Conservation (phyloP, 108 stramenopile genomes). For the Cyclotella sp. region DNA sequence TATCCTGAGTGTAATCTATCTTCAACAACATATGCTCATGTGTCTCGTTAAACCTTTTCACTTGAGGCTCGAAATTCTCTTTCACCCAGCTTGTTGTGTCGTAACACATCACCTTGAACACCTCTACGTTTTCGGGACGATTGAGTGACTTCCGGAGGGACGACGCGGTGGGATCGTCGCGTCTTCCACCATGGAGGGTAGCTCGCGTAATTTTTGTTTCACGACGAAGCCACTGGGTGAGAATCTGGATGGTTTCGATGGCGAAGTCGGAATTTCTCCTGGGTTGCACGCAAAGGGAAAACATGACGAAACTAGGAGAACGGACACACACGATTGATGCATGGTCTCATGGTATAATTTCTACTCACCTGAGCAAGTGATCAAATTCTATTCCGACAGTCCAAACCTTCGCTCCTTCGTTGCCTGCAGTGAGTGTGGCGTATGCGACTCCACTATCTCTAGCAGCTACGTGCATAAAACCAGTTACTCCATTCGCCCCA, state of each 20-base stretch:
- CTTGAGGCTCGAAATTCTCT: constrained; percentile 56
- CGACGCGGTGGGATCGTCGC: not conserved
- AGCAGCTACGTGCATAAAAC: constrained; percentile 61
- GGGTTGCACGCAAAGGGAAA: not conserved
- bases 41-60: constrained; percentile 50
- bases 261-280: constrained; percentile 40
- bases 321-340: not conserved
- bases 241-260: constrained; percentile 37
- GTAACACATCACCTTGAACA: constrained; percentile 64
- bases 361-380: constrained; percentile 21
- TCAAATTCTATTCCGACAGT: constrained; percentile 50
- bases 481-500: constrained; percentile 35
- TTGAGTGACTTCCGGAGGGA: not conserved
- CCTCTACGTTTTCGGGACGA: not conserved
- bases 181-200: constrained; percentile 1
- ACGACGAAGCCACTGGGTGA: constrained; percentile 35
- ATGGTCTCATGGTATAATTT: not conserved
- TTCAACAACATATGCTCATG: constrained; percentile 44
- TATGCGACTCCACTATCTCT: constrained; percentile 41
- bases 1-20: constrained; percentile 70
- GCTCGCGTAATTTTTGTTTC: constrained; percentile 5
- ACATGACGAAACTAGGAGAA: not conserved
- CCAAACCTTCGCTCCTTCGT: constrained; percentile 57
- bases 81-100: constrained; percentile 69
- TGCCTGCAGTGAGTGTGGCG: constrained; percentile 49